Base-by-base conservation (phyloP, 1,284 basidiomycete species). In the Ganoderma multipileum region DNA sequence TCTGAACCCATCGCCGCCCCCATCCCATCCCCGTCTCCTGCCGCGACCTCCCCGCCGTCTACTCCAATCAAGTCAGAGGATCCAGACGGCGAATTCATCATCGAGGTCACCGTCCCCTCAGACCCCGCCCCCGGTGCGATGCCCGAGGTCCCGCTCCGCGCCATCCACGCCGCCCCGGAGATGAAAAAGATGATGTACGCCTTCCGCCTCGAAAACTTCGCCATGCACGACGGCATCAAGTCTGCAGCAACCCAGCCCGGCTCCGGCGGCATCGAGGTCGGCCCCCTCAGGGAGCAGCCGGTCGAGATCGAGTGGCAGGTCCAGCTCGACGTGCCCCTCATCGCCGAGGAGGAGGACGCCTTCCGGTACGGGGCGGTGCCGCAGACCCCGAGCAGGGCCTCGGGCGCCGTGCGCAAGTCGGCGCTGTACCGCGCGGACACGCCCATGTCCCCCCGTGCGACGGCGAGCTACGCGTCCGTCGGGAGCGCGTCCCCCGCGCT, bases 171-270 rank as follows among this genome's bases (percentile, higher is more conserved):
- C 1, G 84, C 85, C 69, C 82, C 84, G 59, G 84, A 85, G 54
- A 92, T 92, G 91, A 86, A 87, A 63, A 81, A 82, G 63, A 87
- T 92, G 87, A 93, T 93, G 91, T 85, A 86, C 66, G 87, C 89
- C 16, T 92, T 93, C 77, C 85, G 92, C 12, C 84, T 93, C 72
- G 89, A 93, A 76, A 91, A 91, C 0, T 93, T 93, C 73, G 85
- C 90, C 11, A 87, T 91, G 77, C 89, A 92, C 72, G 87, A 85
- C 67, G 85, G 83, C 68, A 81, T 81, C 65, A 71, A 72, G 66
- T 71, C 69, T 58, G 73, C 75, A 20, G 76, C 72, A 9, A 70
- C 69, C 33, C 69, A 72, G 65, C 68, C 71, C 28, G 74, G 73
- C 59, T 69, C 73, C 20, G 69, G 71, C 55, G 76, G 76, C 23